Conservation (phyloP, 2,329 filamentous ascomycete genomes). For the Eurotiales sp. region DNA sequence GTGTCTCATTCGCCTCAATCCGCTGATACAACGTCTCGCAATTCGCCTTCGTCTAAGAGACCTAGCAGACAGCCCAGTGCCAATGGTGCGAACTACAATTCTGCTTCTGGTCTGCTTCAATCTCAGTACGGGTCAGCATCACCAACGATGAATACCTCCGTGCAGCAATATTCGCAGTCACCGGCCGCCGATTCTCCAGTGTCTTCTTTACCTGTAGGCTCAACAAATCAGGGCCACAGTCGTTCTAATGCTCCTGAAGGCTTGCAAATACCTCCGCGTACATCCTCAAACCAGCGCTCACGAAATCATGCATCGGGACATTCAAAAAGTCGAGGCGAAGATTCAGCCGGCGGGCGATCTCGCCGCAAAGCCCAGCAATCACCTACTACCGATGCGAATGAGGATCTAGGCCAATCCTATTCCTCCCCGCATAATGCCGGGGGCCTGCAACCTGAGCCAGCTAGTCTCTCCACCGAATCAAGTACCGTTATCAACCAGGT, state of each 20-base stretch:
- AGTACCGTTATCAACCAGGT: constrained; percentile 76
- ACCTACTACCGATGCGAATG: constrained; percentile 40
- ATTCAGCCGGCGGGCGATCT: constrained; percentile 39
- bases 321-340: constrained; percentile 35
- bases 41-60: constrained; percentile 36
- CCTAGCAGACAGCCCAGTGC: constrained; percentile 17
- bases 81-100: constrained; percentile 17
- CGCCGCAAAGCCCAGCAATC: constrained; percentile 47
- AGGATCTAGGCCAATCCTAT: constrained; percentile 35
- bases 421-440: constrained; percentile 38
- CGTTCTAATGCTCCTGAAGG: constrained; percentile 43
- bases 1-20: constrained; percentile 47
- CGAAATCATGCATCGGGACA: constrained; percentile 30
- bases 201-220: constrained; percentile 28
- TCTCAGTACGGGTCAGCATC: constrained; percentile 29
- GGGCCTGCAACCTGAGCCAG: constrained; percentile 55
- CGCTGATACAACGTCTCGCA: too few species aligned
- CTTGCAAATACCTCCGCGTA: constrained; percentile 73
- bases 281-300: constrained; percentile 67
- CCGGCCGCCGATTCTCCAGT: constrained; percentile 41
- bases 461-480: constrained; percentile 66
- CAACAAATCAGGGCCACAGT: constrained; percentile 28
- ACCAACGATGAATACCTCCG: constrained; percentile 44
- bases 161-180: constrained; percentile 40
- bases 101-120: constrained; percentile 26